Evolutionary conservation across 2,329 filamentous ascomycete genomes (phyloP), one percentile per base, ranked within the genome.

Genomic region (Leptosphaerulina australis): DNA sequence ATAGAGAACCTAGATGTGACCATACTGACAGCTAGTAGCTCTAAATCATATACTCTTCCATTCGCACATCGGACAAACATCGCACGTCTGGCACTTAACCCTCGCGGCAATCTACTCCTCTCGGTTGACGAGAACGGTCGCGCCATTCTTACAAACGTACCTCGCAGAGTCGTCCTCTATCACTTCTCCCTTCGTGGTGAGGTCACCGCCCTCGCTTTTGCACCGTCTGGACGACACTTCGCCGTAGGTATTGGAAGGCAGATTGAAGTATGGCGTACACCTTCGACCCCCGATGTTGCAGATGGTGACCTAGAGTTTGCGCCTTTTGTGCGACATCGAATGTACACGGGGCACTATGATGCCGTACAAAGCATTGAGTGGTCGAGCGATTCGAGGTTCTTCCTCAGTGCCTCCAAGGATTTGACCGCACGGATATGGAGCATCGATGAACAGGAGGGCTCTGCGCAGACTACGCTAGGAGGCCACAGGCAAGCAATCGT

Each of bases 51-150:
- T 69, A 95, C 90, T 9, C 83, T 96, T 10, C 89, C 86, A 17
- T 97, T 97, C 71, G 86, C 93, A 58, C 94, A 99, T 74, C 89
- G 94, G 74, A 91, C 89, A 71, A 97, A 97, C 73, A 95, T 99
- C 68, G 79, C 88, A 56, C 85, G 90, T 60, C 84, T 99, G 59
- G 93, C 91, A 61, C 84, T 99, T 47, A 91, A 91, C 39, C 92
- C 94, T 43, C 85, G 86, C 69, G 94, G 93, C 66, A 97, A 97
- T 73, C 83, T 99, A 38, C 83, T 99, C 15, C 86, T 99, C 58
- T 90, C 93, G 6, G 82, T 99, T 59, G 95, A 99, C 77, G 89
- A 97, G 75, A 90, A 96, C 79, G 94, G 94, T 53, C 88, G 89
- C 65, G 91, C 93, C 24, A 96, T 99, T 45, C 80, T 99, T 56